phyloP scores from a whole-genome alignment of 768 basidiomycete genomes.

The Lentinula boryana region DNA sequence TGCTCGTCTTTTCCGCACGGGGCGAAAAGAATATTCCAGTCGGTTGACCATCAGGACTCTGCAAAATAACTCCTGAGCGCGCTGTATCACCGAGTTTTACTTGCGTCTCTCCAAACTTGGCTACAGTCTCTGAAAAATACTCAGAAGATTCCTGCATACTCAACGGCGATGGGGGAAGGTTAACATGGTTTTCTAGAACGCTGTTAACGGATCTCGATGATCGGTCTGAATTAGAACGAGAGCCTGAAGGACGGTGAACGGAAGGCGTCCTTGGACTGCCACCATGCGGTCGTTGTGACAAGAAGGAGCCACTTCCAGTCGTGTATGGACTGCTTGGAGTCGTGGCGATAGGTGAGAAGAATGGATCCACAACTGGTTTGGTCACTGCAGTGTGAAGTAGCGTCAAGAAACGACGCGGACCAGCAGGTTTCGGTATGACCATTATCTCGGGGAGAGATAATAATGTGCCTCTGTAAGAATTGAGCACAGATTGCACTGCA shows the following conservation, averaged over 20 bases:
- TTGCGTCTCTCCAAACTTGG: constrained; percentile 67
- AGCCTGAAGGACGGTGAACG: constrained; percentile 40
- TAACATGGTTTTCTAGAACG: constrained; percentile 24
- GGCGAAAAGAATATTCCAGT: constrained; percentile 97
- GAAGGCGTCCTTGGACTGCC: constrained; percentile 33
- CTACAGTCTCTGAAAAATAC: constrained; percentile 68
- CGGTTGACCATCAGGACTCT: constrained; percentile 89
- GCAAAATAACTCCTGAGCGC: constrained; percentile 29
- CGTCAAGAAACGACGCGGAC: constrained; percentile 88
- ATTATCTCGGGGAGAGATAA: constrained; percentile 72
- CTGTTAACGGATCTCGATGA: constrained; percentile 48
- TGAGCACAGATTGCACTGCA: constrained; percentile 63
- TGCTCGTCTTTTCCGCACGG: constrained; percentile 33
- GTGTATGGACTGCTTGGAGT: constrained; percentile 77
- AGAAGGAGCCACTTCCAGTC: constrained; percentile 32
- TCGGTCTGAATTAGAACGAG: constrained; percentile 59
- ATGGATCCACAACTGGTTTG: constrained; percentile 84
- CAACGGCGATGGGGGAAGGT: constrained; percentile 59
- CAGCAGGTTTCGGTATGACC: constrained; percentile 96
- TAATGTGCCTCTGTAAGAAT: constrained; percentile 33
- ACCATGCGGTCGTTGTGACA: constrained; percentile 19
- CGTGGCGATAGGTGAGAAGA: constrained; percentile 92
- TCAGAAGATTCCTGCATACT: constrained; percentile 68
- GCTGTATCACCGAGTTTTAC: constrained; percentile 16
- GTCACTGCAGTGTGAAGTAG: constrained; percentile 87